phyloP scores from a whole-genome alignment of 441 rosid species.

The Gossypium trilobum region DNA sequence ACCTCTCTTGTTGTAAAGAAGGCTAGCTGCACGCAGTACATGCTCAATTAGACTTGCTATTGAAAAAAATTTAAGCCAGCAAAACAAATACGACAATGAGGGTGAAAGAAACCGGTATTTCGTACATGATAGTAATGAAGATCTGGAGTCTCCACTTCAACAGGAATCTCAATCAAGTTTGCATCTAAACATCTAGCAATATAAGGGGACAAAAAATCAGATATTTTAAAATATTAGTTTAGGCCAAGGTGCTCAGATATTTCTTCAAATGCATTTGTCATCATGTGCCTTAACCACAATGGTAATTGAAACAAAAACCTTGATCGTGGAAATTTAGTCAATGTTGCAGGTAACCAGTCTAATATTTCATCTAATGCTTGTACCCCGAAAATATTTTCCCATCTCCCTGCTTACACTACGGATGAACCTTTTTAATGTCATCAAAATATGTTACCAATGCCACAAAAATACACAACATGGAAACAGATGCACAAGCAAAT shows the following conservation, averaged over 20 bases:
- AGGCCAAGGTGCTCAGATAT: not conserved
- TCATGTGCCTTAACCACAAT: not conserved
- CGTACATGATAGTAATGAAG: slow-evolving; percentile 72
- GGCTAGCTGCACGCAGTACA: slow-evolving; percentile 48
- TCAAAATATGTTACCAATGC: not conserved
- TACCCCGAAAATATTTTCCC: not conserved
- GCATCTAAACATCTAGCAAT: slow-evolving; percentile 66
- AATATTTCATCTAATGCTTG: not conserved
- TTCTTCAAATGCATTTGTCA: not conserved
- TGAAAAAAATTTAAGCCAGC: not conserved
- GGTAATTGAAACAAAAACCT: not conserved
- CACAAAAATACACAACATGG: not conserved
- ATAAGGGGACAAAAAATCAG: slow-evolving; percentile 7
- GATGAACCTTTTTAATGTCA: not conserved
- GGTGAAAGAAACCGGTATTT: slow-evolving; percentile 7
- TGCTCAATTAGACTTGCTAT: slow-evolving; percentile 11
- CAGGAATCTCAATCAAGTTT: slow-evolving; percentile 81
- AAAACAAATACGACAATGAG: slow-evolving; percentile 10
- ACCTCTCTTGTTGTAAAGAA: slow-evolving; percentile 81
- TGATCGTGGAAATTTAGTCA: not conserved
- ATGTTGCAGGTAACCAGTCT: not conserved
- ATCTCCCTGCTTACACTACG: not conserved
- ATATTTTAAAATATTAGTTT: not conserved
- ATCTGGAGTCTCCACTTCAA: slow-evolving; percentile 67
- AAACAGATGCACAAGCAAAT: not conserved